A percentile compares a stretch with the other conserved stretches of the same genome.
These are phyloP conservation scores for Ambrosiella xylebori DNA, from an alignment of 2,329 filamentous ascomycete genomes.

Conservation along the genomic window DNA sequence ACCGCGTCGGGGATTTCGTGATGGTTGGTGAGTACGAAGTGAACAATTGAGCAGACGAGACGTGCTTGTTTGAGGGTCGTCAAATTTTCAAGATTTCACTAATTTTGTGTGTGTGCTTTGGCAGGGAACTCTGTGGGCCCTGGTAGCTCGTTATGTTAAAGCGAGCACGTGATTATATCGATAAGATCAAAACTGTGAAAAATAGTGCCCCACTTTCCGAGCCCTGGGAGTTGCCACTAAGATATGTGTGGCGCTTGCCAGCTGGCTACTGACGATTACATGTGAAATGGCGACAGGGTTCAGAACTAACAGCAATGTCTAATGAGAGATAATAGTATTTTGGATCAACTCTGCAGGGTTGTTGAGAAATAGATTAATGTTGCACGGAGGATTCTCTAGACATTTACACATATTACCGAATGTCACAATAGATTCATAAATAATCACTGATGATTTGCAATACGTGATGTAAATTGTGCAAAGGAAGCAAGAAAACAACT, in stretches of 20 bases:
- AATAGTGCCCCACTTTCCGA: conserved; percentile 4
- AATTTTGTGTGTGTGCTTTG: conserved; percentile 12
- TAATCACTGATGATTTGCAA: not conserved
- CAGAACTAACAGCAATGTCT: not conserved
- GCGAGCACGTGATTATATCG: conserved; percentile 11
- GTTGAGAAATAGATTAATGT: not conserved
- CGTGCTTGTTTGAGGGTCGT: conserved; percentile 13
- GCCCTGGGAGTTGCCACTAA: conserved; percentile 6
- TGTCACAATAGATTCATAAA: not conserved
- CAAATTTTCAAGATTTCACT: conserved; percentile 13
- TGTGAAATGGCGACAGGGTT: not conserved
- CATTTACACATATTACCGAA: not conserved
- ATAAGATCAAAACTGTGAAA: conserved; percentile 1
- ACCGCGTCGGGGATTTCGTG: conserved; percentile 27
- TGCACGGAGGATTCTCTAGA: not conserved
- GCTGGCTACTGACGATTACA: not conserved
- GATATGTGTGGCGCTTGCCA: not conserved
- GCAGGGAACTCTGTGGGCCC: conserved; percentile 11
- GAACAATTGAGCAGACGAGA: conserved; percentile 12
- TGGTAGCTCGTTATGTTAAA: conserved; percentile 6
- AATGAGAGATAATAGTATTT: not conserved
- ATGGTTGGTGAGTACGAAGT: conserved; percentile 18
- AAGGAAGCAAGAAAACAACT: not conserved
- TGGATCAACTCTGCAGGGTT: not conserved
- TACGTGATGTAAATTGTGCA: not conserved